Base-by-base conservation (phyloP, 768 basidiomycete species). In the Boletus sp. region DNA sequence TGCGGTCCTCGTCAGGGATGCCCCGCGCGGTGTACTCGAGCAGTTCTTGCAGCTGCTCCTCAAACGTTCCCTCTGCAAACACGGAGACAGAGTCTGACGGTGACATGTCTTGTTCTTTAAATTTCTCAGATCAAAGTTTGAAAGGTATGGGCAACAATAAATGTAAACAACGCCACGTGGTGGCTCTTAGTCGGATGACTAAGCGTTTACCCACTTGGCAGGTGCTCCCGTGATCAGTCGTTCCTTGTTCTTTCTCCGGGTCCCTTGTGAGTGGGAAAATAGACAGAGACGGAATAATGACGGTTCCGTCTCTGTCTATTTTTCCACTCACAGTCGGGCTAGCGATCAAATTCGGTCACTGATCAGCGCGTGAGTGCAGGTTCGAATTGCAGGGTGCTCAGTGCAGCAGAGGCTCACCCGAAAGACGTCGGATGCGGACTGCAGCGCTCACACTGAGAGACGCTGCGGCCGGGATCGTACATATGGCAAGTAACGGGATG, bases 1-100 rank as follows among this genome's bases (percentile, higher is more conserved):
- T 69, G 46, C 84, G 84, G 57, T 87, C 84, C 51, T 87, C 87
- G 42, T 93, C 90, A 51, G 86, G 71, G 61, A 74, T 77, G 61
- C 79, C 76, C 63, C 84, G 79, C 32, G 83, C 79, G 59, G 90
- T 74, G 69, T 91, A 94, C 65, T 82, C 80, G 43, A 90, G 81
- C 35, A 93, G 75, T 65, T 93, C 91, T 65, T 82, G 80, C 65
- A 91, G 81, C 88, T 94, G 69, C 30, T 94, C 91, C 68, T 88
- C 85, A 62, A 89, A 93, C 2, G 90, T 92, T 47, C 91, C 91
- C 72, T 94, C 91, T 19, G 88, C 84, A 66, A 91, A 93, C 60
- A 93, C 83, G 55, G 90, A 84, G 53, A 93, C 77, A 38, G 89
- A 88, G 74, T 92, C 90, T 61, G 86, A 77, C 59, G 68, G 71